Conservation (phyloP, 306 rosid genomes). For the Alnus rubra region DNA sequence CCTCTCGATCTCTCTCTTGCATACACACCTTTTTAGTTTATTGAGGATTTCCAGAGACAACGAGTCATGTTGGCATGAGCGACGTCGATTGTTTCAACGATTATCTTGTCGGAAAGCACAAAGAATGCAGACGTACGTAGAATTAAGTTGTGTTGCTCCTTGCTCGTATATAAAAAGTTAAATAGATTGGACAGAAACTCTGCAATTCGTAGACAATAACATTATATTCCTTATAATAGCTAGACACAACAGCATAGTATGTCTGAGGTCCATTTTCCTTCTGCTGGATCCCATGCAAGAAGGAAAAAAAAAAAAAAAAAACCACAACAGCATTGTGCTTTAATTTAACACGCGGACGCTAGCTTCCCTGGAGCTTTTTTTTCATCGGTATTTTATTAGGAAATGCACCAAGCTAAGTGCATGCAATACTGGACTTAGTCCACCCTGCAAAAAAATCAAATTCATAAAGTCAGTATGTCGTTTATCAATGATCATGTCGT, state of each 20-base stretch:
- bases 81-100: too few relatives aligned
- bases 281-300: too few relatives aligned
- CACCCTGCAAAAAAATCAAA: conserved; percentile 45
- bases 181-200: not conserved
- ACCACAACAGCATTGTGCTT: not conserved
- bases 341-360: not conserved
- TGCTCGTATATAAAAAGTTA: not conserved
- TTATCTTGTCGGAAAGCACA: not conserved
- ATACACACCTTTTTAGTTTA: not conserved
- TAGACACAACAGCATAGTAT: not conserved
- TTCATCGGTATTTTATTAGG: not conserved
- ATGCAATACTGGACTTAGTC: conserved; percentile 6
- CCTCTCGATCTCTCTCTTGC: not conserved
- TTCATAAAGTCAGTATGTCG: not conserved
- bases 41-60: not conserved
- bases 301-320: too few relatives aligned
- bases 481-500: not conserved
- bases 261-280: too few relatives aligned
- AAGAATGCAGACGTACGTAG: not conserved
- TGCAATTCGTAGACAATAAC: not conserved
- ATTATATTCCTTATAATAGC: not conserved
- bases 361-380: not conserved
- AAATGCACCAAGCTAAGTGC: not conserved
- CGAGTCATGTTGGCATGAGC: not conserved
- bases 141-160: not conserved